phyloP scores from a whole-genome alignment of 2,329 filamentous ascomycete species.

The Sphaerulina vaccinii region DNA sequence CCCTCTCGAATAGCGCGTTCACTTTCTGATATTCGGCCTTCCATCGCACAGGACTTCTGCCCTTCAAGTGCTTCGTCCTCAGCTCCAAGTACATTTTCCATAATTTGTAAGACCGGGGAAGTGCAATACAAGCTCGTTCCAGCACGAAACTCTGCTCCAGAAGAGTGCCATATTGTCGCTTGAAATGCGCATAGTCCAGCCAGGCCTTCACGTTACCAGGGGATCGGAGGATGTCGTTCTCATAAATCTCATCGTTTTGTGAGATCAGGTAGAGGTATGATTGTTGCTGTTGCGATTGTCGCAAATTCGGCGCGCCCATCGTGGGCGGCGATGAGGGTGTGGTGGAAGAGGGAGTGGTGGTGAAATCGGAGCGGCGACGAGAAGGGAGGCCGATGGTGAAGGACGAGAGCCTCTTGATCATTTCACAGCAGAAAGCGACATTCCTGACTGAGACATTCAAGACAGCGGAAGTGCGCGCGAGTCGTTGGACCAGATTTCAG shows the following conservation, averaged over 20 bases:
- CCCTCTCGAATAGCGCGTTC: conserved; percentile 89
- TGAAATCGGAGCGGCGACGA: conserved; percentile 23
- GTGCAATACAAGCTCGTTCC: conserved; percentile 83
- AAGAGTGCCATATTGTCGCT: conserved; percentile 77
- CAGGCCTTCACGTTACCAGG: conserved; percentile 86
- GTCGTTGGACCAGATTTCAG: neutral
- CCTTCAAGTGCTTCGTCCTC: conserved; percentile 63
- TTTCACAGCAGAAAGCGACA: neutral
- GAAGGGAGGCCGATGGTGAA: conserved; percentile 17
- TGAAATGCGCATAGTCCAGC: conserved; percentile 91
- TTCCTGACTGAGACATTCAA: neutral
- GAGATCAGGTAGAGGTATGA: conserved; percentile 54
- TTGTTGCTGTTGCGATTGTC: conserved; percentile 18
- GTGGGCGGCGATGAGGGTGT: neutral
- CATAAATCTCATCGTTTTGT: conserved; percentile 90
- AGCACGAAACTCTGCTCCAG: conserved; percentile 85
- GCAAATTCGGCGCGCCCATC: conserved; percentile 17
- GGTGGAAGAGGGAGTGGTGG: conserved; percentile 11
- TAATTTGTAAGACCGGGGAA: conserved; percentile 94
- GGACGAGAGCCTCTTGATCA: conserved; percentile 11
- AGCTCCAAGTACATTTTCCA: conserved; percentile 97
- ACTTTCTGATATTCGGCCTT: conserved; percentile 85
- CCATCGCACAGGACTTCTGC: conserved; percentile 78
- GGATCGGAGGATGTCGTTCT: conserved; percentile 89
- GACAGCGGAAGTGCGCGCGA: conserved; percentile 12